Evolutionary conservation across 768 basidiomycete genomes (phyloP).

Genomic region (Auriscalpium vulgare): DNA sequence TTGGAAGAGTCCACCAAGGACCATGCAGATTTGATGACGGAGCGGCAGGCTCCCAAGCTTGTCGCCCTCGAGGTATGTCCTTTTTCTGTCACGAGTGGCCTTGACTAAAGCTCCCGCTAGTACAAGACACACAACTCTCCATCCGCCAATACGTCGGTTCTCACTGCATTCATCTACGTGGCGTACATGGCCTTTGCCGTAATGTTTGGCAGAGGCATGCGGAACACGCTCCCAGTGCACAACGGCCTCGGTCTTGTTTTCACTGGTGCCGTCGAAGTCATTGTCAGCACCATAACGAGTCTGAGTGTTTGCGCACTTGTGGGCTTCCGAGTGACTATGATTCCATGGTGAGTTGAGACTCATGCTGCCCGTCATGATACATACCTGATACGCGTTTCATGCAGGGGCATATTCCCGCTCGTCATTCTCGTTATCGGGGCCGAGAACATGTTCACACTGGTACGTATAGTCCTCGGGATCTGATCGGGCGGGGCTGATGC

Average conservation of each 20-base stretch:
- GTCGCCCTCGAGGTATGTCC: slow-evolving; percentile 37
- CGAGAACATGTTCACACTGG: slow-evolving; percentile 96
- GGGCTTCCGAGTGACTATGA: slow-evolving; percentile 83
- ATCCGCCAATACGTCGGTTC: slow-evolving; percentile 43
- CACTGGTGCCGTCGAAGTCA: slow-evolving; percentile 86
- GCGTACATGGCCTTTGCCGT: slow-evolving; percentile 70
- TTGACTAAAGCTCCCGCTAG: slow-evolving; percentile 24
- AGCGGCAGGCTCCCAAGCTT: slow-evolving; percentile 35
- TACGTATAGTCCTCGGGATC: slow-evolving; percentile 28
- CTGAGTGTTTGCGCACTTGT: slow-evolving; percentile 87
- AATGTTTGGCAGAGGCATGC: slow-evolving; percentile 71
- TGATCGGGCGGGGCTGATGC: slow-evolving; percentile 19
- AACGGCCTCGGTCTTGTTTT: slow-evolving; percentile 87
- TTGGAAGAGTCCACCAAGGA: slow-evolving; percentile 36
- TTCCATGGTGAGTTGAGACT: slow-evolving; percentile 62
- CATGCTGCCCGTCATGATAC: background rate
- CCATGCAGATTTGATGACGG: slow-evolving; percentile 28
- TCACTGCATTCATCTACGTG: slow-evolving; percentile 65
- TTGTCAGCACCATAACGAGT: slow-evolving; percentile 89
- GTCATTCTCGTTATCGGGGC: slow-evolving; percentile 93
- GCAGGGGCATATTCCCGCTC: slow-evolving; percentile 82
- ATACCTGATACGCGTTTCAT: background rate
- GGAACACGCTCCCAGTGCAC: slow-evolving; percentile 78
- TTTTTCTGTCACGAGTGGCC: background rate
- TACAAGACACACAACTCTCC: slow-evolving; percentile 44